Base-by-base conservation (phyloP, 805 yeast genomes). In the Saturnispora galanensis region DNA sequence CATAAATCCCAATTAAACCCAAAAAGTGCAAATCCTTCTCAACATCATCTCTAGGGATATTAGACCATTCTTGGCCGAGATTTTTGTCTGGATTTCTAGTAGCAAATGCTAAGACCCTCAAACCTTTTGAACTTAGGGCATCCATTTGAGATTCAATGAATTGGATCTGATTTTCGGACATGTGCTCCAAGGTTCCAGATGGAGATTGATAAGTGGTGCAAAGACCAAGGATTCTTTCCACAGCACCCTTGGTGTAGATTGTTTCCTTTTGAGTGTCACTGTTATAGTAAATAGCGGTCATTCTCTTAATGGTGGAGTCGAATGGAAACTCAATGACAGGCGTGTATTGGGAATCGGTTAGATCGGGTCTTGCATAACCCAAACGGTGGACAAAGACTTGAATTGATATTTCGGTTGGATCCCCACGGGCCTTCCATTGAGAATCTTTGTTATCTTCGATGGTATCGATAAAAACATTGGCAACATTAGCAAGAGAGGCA, bases 391-490 rank as follows among this genome's bases (percentile, higher is more conserved):
- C 73, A 56, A 82, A 84, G 0, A 85, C 90, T 56, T 84, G 90
- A 49, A 86, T 81, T 3, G 95, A 94, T 55, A 83, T 79, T 64
- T 86, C 95, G 3, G 95, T 86, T 35, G 95, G 90, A 58, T 86
- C 95, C 48, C 95, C 95, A 57, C 79, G 81, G 9, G 87, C 88
- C 53, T 74, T 76, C 94, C 94, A 85, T 9, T 59, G 62, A 4
- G 54, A 58, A 12, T 62, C 49, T 13, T 54, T 57, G 10, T 46
- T 21, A 29, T 72, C 72, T 13, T 66, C 69, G 17, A 61, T 64
- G n/a, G 58, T 63, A 47, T 71, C 64, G 52, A 71, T 66, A 49
- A 70, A 73, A 3, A 86, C 78, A 10, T 70, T 69, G 3, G 95
- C 90, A 55, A 85, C 77, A 54, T 86, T 87, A 31, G 95, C 95